Conservation (phyloP, 2,329 filamentous ascomycete genomes). For the Aspergillus candidus region DNA sequence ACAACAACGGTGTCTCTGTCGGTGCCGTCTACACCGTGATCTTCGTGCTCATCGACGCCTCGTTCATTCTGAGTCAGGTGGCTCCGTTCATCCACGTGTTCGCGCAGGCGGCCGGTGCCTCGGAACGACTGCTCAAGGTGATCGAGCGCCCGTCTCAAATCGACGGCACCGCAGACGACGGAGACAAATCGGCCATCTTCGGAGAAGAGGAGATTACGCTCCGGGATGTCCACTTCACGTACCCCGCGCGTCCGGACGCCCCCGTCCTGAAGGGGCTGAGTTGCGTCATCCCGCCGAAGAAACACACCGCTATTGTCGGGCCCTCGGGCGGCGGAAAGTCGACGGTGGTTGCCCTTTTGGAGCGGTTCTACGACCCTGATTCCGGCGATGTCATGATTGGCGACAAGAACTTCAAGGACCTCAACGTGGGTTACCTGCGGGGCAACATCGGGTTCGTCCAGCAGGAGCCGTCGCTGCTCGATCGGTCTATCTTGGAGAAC, state of each 20-base stretch:
- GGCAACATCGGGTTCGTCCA: conserved; percentile 40
- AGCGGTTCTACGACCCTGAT: conserved; percentile 33
- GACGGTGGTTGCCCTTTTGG: conserved; percentile 36
- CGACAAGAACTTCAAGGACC: conserved; percentile 20
- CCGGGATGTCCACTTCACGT: conserved; percentile 31
- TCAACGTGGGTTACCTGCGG: conserved; percentile 33
- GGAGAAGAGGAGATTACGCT: conserved; percentile 24
- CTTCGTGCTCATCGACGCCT: conserved; percentile 34
- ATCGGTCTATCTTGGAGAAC: conserved; percentile 50
- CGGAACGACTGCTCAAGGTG: conserved; percentile 52
- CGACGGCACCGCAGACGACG: conserved; percentile 31
- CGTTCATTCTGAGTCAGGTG: conserved; percentile 34
- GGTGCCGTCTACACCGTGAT: conserved; percentile 35
- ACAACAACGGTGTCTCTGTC: conserved; percentile 20
- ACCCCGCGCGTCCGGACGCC: conserved; percentile 33
- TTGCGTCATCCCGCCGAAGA: conserved; percentile 28
- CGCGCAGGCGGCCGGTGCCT: conserved; percentile 46
- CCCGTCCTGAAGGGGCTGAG: conserved; percentile 29
- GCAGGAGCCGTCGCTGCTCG: conserved; percentile 48
- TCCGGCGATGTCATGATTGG: conserved; percentile 29
- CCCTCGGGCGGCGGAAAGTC: conserved; percentile 50
- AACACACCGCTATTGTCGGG: conserved; percentile 43
- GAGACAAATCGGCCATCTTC: conserved; percentile 19
- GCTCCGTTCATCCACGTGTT: conserved; percentile 43
- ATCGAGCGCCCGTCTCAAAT: conserved; percentile 50